A percentile compares a stretch with the other conserved stretches of the same genome.
phyloP scores from a whole-genome alignment of 805 yeast species.

The Hagleromyces aurorensis region DNA sequence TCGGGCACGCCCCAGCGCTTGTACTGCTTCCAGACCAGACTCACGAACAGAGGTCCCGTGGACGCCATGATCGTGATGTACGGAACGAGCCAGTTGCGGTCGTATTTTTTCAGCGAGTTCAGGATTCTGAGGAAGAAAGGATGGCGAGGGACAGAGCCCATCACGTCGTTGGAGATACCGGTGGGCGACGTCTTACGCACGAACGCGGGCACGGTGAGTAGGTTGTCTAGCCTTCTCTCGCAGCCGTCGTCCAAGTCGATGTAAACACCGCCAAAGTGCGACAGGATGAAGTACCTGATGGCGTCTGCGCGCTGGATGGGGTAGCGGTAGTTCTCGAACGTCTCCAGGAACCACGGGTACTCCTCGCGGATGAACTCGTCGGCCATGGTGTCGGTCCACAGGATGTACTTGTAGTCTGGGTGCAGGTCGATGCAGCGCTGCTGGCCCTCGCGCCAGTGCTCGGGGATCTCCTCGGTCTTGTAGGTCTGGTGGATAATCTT shows the following conservation, averaged over 20 bases:
- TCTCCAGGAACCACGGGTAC: conserved; percentile 78
- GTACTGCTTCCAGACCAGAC: conserved; percentile 82
- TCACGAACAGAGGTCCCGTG: conserved; percentile 84
- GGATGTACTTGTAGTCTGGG: conserved; percentile 78
- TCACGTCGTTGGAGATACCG: conserved; percentile 86
- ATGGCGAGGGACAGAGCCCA: conserved; percentile 83
- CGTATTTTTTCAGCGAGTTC: conserved; percentile 52
- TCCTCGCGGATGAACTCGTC: conserved; percentile 68
- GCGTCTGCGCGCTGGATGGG: conserved; percentile 90
- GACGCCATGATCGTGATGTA: conserved; percentile 88
- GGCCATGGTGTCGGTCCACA: conserved; percentile 87
- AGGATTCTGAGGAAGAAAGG: conserved; percentile 73
- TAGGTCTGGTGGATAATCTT: conserved; percentile 92
- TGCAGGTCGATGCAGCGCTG: conserved; percentile 68
- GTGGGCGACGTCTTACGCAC: conserved; percentile 83
- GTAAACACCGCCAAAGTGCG: conserved; percentile 83
- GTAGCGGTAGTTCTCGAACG: conserved; percentile 70
- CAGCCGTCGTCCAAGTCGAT: conserved; percentile 90
- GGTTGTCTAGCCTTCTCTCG: conserved; percentile 66
- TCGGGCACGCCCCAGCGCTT: conserved; percentile 71
- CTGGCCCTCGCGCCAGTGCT: conserved; percentile 72
- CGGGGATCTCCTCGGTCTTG: conserved; percentile 71
- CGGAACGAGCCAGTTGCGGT: conserved; percentile 75
- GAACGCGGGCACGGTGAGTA: conserved; percentile 75
- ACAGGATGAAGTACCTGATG: conserved; percentile 75